Conservation (phyloP, 1,284 basidiomycete species). For the Mycena citricolor region DNA sequence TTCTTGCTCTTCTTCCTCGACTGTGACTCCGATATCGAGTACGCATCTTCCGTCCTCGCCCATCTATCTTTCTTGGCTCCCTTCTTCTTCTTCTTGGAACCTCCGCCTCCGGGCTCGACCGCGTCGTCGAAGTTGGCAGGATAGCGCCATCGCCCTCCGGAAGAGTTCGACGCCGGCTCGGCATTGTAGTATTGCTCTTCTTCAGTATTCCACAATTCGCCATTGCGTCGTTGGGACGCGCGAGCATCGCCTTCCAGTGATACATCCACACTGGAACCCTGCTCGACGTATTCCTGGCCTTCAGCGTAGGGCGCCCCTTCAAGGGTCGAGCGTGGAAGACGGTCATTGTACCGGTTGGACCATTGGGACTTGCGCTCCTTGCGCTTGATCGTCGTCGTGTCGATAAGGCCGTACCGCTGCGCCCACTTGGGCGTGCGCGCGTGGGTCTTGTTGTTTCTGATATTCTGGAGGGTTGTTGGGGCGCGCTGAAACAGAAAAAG, state of each 20-base stretch:
- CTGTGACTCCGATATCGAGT: conserved; percentile 52
- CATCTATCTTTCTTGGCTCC: conserved; percentile 78
- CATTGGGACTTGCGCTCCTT: conserved; percentile 81
- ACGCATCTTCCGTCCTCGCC: conserved; percentile 81
- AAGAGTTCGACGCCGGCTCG: conserved; percentile 37
- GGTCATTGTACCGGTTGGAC: conserved; percentile 84
- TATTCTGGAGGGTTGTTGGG: conserved; percentile 58
- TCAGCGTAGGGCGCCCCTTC: conserved; percentile 76
- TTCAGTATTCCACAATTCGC: conserved; percentile 63
- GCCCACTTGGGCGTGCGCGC: conserved; percentile 94
- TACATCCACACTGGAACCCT: conserved; percentile 44
- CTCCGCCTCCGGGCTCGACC: conserved; percentile 34
- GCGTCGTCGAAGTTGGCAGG: conserved; percentile 78
- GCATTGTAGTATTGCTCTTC: conserved; percentile 72
- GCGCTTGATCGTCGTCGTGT: conserved; percentile 73
- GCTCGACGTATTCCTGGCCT: conserved; percentile 62
- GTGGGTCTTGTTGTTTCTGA: conserved; percentile 93
- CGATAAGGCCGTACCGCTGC: conserved; percentile 83
- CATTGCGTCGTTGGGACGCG: conserved; percentile 36
- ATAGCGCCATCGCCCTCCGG: conserved; percentile 72
- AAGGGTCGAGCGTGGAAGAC: conserved; percentile 69
- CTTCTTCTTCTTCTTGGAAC: conserved; percentile 47
- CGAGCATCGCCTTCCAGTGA: conserved; percentile 38
- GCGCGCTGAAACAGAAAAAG: conserved; percentile 1
- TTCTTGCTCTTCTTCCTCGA: conserved; percentile 53